Percentiles rank a stretch among this genome's conserved stretches.
phyloP scores from a whole-genome alignment of 805 yeast genomes.

The Sugiyamaella americana region DNA sequence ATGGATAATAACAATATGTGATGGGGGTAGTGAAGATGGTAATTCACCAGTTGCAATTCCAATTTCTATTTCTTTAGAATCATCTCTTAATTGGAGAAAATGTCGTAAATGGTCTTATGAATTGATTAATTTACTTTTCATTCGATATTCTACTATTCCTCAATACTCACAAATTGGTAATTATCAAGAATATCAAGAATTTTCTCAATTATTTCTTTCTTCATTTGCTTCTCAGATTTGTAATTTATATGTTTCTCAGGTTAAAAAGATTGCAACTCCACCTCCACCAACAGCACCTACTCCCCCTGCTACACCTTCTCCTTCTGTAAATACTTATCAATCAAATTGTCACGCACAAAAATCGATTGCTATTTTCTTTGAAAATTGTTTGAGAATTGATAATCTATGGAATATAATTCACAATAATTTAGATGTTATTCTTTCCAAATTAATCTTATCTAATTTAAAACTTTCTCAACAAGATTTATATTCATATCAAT shows the following conservation, averaged over 20 bases:
- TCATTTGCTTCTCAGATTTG: constrained; percentile 13
- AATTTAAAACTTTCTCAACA: constrained; percentile 44
- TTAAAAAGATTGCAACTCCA: background rate
- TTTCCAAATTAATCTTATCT: constrained; percentile 9
- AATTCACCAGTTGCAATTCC: background rate
- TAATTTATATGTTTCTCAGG: constrained; percentile 6
- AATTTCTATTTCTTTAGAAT: constrained; percentile 3
- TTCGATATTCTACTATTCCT: constrained; percentile 8
- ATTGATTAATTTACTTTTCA: constrained; percentile 25
- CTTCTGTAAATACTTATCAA: background rate
- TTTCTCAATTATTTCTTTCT: constrained; percentile 6
- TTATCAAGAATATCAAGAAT: constrained; percentile 3
- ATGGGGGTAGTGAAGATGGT: background rate
- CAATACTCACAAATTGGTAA: background rate
- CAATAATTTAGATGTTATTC: constrained; percentile 8
- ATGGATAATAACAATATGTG: constrained; percentile 49
- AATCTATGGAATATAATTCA: constrained; percentile 9
- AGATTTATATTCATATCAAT: constrained; percentile 65
- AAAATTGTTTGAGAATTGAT: constrained; percentile 9
- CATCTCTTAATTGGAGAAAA: constrained; percentile 57
- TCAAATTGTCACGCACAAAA: background rate
- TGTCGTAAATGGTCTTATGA: constrained; percentile 85
- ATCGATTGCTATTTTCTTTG: constrained; percentile 11
- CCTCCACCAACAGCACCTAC: background rate
- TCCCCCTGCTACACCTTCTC: background rate